Base-by-base conservation (phyloP, 345 rosid genomes). In the Pelargonium nanum region DNA sequence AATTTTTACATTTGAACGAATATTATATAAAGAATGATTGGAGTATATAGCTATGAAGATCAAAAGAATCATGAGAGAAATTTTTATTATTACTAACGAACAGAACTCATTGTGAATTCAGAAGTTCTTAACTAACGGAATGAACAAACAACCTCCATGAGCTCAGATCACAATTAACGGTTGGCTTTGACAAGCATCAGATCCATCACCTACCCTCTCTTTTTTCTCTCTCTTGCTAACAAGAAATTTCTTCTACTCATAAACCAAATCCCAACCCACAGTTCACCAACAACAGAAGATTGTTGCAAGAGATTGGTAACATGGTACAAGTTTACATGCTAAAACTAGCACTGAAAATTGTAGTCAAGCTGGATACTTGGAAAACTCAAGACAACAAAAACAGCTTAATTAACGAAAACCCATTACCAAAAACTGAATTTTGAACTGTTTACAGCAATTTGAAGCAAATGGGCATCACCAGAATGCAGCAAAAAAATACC, bases 11-110 rank as follows among this genome's bases (percentile, higher is more conserved):
- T 80, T 69, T 73, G 25, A 45, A n/a, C n/a, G 59, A 53, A 59
- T 70, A n/a, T n/a, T n/a, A 68, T 67, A 28, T 45, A 70, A 76
- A 74, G 79, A 76, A 71, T 74, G 68, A 60, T 65, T 44, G 8
- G 52, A 28, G 19, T 61, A 58, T n/a, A n/a, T n/a, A n/a, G n/a
- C n/a, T n/a, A n/a, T 19, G 26, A 50, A 57, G 53, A 50, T 59
- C 74, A 61, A 78, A 74, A 77, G 68, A 79, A 84, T 70, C 57
- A n/a, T n/a, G n/a, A n/a, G n/a, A n/a, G n/a, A n/a, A 51, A 59
- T 40, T 70, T 63, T 64, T 58, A 56, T 70, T 56, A 55, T 69
- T 58, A 19, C 59, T 75, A 67, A 57, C 75, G 76, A 71, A 68
- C 61, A 60, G 65, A 72, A 63, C 53, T 72, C 81, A 70, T 69